Percentiles rank a stretch among this genome's conserved stretches.
These are phyloP conservation scores for Cyclocybe aegerita DNA, from an alignment of 768 basidiomycete species.

Conservation along the genomic window DNA sequence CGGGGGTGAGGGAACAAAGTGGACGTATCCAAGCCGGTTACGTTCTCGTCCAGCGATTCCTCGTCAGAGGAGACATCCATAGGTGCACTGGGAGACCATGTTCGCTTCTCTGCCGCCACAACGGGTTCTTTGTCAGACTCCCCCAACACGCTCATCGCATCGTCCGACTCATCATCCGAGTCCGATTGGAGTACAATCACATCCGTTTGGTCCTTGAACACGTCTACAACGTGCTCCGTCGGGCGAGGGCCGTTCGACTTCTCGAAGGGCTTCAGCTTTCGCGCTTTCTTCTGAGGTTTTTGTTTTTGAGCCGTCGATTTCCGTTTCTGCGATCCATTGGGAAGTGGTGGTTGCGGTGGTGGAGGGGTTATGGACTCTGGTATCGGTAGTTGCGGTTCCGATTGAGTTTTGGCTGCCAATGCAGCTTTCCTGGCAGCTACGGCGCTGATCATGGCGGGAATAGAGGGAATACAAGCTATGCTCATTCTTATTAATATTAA, in stretches of 20 bases:
- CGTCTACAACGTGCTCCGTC: slow-evolving; percentile 25
- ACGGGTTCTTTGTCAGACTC: slow-evolving; percentile 8
- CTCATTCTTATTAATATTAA: too few relatives aligned
- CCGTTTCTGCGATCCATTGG: slow-evolving; percentile 39
- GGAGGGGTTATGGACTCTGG: not conserved
- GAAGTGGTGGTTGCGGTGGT: not conserved
- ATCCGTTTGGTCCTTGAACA: slow-evolving; percentile 36
- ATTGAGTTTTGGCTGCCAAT: slow-evolving; percentile 27
- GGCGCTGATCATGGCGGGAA: slow-evolving; percentile 59
- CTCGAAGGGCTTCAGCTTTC: slow-evolving; percentile 11
- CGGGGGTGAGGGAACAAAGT: slow-evolving; percentile 15
- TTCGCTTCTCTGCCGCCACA: slow-evolving; percentile 25
- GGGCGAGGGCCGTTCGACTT: slow-evolving; percentile 24
- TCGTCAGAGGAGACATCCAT: slow-evolving; percentile 48
- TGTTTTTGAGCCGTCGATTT: slow-evolving; percentile 32
- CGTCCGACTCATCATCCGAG: slow-evolving; percentile 29
- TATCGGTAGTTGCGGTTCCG: slow-evolving; percentile 9
- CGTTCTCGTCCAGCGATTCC: slow-evolving; percentile 30
- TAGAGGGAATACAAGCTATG: too few relatives aligned
- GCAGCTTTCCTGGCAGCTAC: slow-evolving; percentile 71
- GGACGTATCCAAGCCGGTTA: slow-evolving; percentile 13
- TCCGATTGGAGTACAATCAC: slow-evolving; percentile 39
- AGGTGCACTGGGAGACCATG: slow-evolving; percentile 63
- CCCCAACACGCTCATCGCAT: slow-evolving; percentile 16
- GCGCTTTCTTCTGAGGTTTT: slow-evolving; percentile 14